Base-by-base conservation (phyloP, 1,139 yeast species). In the Spencermartinsiella ligniputridi region DNA sequence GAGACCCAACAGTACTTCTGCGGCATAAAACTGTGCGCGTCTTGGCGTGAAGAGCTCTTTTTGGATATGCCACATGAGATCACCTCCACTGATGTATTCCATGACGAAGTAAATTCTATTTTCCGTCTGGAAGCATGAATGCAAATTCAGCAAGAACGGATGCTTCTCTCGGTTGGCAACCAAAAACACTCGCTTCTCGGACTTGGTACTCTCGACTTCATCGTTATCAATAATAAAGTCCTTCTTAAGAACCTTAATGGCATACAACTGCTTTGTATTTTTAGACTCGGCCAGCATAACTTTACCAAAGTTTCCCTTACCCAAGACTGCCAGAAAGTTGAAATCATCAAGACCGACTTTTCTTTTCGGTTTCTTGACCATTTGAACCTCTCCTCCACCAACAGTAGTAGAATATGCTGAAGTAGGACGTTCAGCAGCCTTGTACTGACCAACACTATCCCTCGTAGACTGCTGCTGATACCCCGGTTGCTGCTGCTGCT, bases 51-150 rank as follows among this genome's bases (percentile, higher is more conserved):
- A 85, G 57, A 94, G 76, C 46, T 87, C 86, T 61, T 88, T 88
- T 65, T 92, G 98, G 58, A 92, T 94, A 64, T 92, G 99, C 95
- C 97, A 89, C 98, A 92, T 92, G 61, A 92, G 76, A 70, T 92
- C 99, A 63, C 99, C 99, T 47, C 98, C 99, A 11, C 95, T 82
- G 44, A 92, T 83, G 61, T 89, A 92, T 65, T 92, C 98, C 98
- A 92, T 92, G 12, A 95, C 98, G 68, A 94, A 92, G 66, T 94
- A 92, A 38, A 92, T 86, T 62, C 98, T 79, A 63, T 94, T 90
- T 57, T 94, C 98, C 0, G 98, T 92, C 69, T 92, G 99, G 77
- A 92, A 92, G 61, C 97, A 89, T 58, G 97, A 94, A 62, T 84
- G 95, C 52, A 94, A 71, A 59, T 88, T 89, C 56, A 94, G 76